A percentile compares a stretch with the other conserved stretches of the same genome.
phyloP scores from a whole-genome alignment of 208 protist genomes.

The Trypanosoma vivax region DNA sequence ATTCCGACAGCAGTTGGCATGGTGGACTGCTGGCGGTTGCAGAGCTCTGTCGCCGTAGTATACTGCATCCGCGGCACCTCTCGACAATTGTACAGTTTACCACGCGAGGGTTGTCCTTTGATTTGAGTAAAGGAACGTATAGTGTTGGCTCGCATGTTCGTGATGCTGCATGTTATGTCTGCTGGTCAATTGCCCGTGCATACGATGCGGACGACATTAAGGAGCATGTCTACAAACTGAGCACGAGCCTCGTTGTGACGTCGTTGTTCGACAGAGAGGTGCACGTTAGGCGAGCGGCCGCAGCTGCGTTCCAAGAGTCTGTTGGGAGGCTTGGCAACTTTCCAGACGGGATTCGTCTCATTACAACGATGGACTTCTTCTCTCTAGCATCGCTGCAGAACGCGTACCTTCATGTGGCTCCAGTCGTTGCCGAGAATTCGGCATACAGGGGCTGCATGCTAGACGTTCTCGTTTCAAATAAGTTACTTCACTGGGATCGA shows the following conservation, averaged over 20 bases:
- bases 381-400: conserved; percentile 86
- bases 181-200: conserved; percentile 97
- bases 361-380: conserved; percentile 96
- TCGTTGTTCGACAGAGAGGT: conserved; percentile 90
- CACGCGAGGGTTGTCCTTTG: conserved; percentile 85
- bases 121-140: conserved; percentile 91
- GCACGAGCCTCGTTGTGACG: conserved; percentile 65
- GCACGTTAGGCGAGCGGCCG: conserved; percentile 88
- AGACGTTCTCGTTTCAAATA: conserved; percentile 73
- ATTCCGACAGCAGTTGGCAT: conserved; percentile 89
- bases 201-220: conserved; percentile 90
- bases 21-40: conserved; percentile 94
- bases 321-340: conserved; percentile 92
- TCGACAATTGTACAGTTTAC: conserved; percentile 66
- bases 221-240: conserved; percentile 71
- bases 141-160: conserved; percentile 96
- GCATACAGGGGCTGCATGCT: conserved; percentile 86
- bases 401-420: conserved; percentile 86
- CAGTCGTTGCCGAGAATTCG: conserved; percentile 49
- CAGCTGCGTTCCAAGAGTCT: conserved; percentile 92
- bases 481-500: conserved; percentile 90
- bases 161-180: conserved; percentile 97
- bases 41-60: conserved; percentile 93
- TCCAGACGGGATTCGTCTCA: conserved; percentile 95
- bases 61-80: conserved; percentile 85